Conservation (phyloP, 2,329 filamentous ascomycete species). For the Colletotrichum eleusines region DNA sequence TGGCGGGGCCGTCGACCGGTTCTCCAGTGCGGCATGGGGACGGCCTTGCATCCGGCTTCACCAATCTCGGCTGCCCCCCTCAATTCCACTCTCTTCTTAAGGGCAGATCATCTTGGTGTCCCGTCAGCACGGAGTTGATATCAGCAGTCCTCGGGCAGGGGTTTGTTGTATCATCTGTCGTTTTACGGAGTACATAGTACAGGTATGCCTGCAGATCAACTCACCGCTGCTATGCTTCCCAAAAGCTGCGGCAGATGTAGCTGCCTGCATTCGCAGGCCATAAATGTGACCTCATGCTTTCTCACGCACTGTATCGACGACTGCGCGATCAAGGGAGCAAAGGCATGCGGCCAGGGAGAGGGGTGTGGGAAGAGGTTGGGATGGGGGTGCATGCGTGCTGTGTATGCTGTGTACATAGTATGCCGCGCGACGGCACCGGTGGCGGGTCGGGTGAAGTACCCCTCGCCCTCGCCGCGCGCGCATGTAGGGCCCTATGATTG, state of each 20-base stretch:
- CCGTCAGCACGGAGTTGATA: background rate
- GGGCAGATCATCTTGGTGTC: background rate
- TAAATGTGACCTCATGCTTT: background rate
- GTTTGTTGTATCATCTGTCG: background rate
- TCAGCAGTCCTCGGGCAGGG: background rate
- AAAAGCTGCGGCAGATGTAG: background rate
- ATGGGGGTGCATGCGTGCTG: conserved; percentile 21
- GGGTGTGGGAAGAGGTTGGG: background rate
- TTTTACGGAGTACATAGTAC: no score
- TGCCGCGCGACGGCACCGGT: conserved; percentile 32
- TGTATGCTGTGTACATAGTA: conserved; percentile 4
- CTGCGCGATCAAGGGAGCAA: conserved; percentile 5
- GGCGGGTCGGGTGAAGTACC: background rate
- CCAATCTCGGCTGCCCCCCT: background rate
- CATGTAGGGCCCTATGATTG: background rate
- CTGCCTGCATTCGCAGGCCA: background rate
- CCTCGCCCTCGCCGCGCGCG: background rate
- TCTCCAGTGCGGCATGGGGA: background rate
- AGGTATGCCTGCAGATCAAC: background rate
- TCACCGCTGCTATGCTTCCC: background rate
- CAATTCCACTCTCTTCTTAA: background rate
- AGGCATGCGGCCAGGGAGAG: background rate
- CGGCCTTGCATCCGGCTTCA: no score
- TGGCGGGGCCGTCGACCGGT: background rate
- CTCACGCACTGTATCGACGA: background rate